Base-by-base conservation (phyloP, 345 rosid species). In the Eucalyptus tenuipes region DNA sequence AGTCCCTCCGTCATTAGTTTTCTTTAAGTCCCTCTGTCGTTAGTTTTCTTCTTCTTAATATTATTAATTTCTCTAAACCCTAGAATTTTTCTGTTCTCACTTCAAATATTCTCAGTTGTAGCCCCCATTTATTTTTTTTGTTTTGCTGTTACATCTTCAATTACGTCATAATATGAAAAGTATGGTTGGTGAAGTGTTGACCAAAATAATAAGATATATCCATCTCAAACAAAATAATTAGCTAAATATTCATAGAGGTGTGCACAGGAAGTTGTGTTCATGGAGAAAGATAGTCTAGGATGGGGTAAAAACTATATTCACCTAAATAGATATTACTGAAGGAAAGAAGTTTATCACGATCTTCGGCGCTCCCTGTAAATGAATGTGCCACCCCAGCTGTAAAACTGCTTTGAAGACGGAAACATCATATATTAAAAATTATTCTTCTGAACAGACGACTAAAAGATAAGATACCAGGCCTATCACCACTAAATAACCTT, bases 361-460 rank as follows among this genome's bases (percentile, higher is more conserved):
- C 98, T 90, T 91, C 94, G 25, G 97, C 94, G 88, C 92, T 95
- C 71, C 94, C 99, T 9, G 99, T 97, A 91, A 98, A 97, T 31
- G 99, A 98, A 96, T 97, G 99, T 82, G 97, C 90, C 87, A 97
- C 99, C 85, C 97, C 99, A 88, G 92, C 98, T 61, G 86, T 89
- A 91, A 98, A 97, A 91, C 99, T 98, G 91, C n/a, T 75, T 22
- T 40, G 5, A 20, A 75, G 84, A 75, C 1, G 3, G 29, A 20
- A 75, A 75, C 47, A 37, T 75, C 84, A 71, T 71, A 18, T 10
- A 33, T 40, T 3, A 18, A 75, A 75, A 20, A 75, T 40, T 11
- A 75, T 75, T 40, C 84, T 75, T 40, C 27, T 10, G 29, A 75
- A 75, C 27, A 22, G 3, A 40, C 1, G 2, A 75, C 29, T 75